Evolutionary conservation across 345 rosid genomes (phyloP), one percentile per base, ranked within the genome.

Genomic region (Corchorus olitorius): DNA sequence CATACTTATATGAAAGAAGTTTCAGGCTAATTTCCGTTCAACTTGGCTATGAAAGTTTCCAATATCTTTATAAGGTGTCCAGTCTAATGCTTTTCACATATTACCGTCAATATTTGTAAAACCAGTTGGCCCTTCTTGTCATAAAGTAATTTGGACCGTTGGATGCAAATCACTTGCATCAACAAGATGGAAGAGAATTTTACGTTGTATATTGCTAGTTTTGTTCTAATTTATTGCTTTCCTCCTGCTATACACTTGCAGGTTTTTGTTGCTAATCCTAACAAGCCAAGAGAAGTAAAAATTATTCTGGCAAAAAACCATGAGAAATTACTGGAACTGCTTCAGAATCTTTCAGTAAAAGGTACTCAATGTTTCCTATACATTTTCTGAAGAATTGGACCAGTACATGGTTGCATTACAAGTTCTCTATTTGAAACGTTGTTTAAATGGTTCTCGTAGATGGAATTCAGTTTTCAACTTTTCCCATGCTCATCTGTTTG

Each of bases 221-320:
- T 68, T 22, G 43, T 50, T 69, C 59, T 69, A 48, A 69, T 69
- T 15, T 34, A 34, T 52, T 33, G 16, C 50, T 52, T 71, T 70
- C 15, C 19, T 62, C 65, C 4, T 33, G 10, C 19, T 8, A 5
- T 59, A 50, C 45, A 48, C 67, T 6, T 77, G 75, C 84, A 93
- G 97, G 93, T 96, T 77, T 96, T 93, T 84, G 98, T 93, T 67
- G 99, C 99, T 49, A 96, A 96, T 83, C 99, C 98, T 79, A 92
- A 91, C 89, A 96, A 96, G 82, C 98, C 99, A 52, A 87, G 82
- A 53, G 97, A 92, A 76, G 84, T 96, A 53, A 93, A 91, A 80
- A 84, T 91, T 84, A 96, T 96, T 77, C 77, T 96, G 86, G 91
- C 94, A 16, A 96, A 88, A 83, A 93, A 93, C 81, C 91, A 87